Base-by-base conservation (phyloP, 495 filamentous ascomycete species). In the Lasiosphaeria ovina region DNA sequence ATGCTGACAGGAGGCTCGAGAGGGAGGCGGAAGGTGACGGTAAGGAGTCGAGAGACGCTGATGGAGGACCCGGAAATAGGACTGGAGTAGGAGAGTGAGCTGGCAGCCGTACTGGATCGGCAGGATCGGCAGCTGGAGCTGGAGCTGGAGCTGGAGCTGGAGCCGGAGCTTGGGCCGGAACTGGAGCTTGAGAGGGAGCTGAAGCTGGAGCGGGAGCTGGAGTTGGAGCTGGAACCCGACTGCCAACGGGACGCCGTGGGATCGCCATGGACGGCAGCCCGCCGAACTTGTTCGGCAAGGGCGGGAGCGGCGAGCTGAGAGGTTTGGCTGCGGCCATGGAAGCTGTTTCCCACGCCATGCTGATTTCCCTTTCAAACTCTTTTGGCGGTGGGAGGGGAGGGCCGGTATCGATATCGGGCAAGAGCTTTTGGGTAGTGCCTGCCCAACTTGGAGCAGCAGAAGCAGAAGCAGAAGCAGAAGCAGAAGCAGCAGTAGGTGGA, bases 1-100 rank as follows among this genome's bases (percentile, higher is more conserved):
- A 79, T 6, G 78, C 78, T 17, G 74, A 79, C 32, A 80, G 50
- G 4, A 81, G 55, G 61, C 77, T 79, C 9, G 73, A 78, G 60
- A 80, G 64, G n/a, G 78, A 81, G 4, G 52, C 66, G 0, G 58
- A 66, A 0, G 74, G 72, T 10, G 74, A 74, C 11, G 62, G 66
- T 48, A 31, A 32, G n/a, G 58, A 58, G 7, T 55, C 40, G 32
- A 67, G 56, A 8, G 59, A 60, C 0, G 55, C 55, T 10, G 52
- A 35, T n/a, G 53, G 24, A 17, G 57, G 52, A 12, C 32, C 57
- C 10, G 52, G 40, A 36, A 54, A 48, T 17, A 51, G 57, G 24
- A 47, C 57, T 38, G 35, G 52, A 31, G 40, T 40, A 35, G 54
- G 54, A 33, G 38, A 17, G 38, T 33, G 14, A 55, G 58, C 16